Conservation (phyloP, 2,329 filamentous ascomycete genomes). For the Microdochium paspali region DNA sequence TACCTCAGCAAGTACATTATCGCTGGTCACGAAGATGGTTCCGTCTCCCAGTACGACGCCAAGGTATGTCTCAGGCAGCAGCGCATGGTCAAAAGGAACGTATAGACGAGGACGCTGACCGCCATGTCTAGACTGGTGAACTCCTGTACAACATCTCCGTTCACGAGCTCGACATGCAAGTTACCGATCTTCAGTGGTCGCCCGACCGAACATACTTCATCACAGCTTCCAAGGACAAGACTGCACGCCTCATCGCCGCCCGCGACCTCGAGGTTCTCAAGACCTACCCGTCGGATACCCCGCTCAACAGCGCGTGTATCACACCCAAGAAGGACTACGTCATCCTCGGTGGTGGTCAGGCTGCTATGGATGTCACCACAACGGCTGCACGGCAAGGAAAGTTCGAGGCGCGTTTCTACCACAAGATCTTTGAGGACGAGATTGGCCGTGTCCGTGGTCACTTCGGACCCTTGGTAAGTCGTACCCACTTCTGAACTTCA, state of each 20-base stretch:
- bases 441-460: conserved; percentile 94
- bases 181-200: conserved; percentile 94
- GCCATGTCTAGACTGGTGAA: conserved; percentile 58
- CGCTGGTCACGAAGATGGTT: conserved; percentile 93
- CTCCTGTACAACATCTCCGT: conserved; percentile 70
- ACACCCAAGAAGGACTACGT: conserved; percentile 96
- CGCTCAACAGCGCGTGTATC: conserved; percentile 90
- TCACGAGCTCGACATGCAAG: conserved; percentile 74
- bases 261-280: conserved; percentile 87
- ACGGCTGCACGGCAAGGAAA: conserved; percentile 92
- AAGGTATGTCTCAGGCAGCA: conserved; percentile 47
- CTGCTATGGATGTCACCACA: conserved; percentile 96
- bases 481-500: not conserved
- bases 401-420: conserved; percentile 98
- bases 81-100: too few relatives aligned
- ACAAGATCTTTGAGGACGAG: conserved; percentile 99
- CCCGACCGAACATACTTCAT: conserved; percentile 95
- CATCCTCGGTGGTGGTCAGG: conserved; percentile 95
- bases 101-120: too few relatives aligned
- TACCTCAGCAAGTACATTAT: conserved; percentile 95
- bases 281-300: conserved; percentile 85
- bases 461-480: conserved; percentile 70
- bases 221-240: conserved; percentile 97
- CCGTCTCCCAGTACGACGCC: conserved; percentile 80
- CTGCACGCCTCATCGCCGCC: conserved; percentile 73